A percentile compares a stretch with the other conserved stretches of the same genome.
Conservation (phyloP, 2,329 filamentous ascomycete species). For the Zasmidium citrigriseum region DNA sequence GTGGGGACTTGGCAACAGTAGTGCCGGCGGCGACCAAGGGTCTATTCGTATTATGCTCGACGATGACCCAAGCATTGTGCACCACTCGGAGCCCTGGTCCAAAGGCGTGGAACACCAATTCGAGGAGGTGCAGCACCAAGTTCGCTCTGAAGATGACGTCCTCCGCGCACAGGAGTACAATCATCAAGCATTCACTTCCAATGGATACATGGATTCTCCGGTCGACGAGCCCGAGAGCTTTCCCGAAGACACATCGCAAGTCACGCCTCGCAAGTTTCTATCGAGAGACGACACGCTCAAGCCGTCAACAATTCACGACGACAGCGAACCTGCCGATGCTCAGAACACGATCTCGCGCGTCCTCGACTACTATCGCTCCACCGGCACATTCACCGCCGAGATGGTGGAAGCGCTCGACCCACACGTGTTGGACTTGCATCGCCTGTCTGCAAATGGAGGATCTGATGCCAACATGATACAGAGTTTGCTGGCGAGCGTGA, state of each 20-base stretch:
- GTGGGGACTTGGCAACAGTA: slow-evolving; percentile 27
- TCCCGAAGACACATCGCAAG: slow-evolving; percentile 23
- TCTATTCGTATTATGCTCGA: slow-evolving; percentile 40
- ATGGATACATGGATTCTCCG: slow-evolving; percentile 28
- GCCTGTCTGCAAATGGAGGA: slow-evolving; percentile 34
- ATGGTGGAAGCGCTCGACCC: slow-evolving; percentile 36
- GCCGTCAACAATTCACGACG: slow-evolving; percentile 15
- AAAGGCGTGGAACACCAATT: slow-evolving; percentile 21
- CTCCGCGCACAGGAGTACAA: slow-evolving; percentile 23
- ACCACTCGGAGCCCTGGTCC: slow-evolving; percentile 24
- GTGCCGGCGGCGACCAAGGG: slow-evolving; percentile 28
- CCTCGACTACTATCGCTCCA: slow-evolving; percentile 33
- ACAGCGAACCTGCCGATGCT: slow-evolving; percentile 13
- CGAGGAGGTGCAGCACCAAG: slow-evolving; percentile 13
- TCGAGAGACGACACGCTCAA: slow-evolving; percentile 28
- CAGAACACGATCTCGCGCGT: slow-evolving; percentile 20
- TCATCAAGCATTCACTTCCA: slow-evolving; percentile 23
- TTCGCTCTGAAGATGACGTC: slow-evolving; percentile 14
- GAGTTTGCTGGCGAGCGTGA: slow-evolving; percentile 36
- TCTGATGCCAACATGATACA: slow-evolving; percentile 38
- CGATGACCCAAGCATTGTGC: slow-evolving; percentile 24
- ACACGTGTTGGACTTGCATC: slow-evolving; percentile 33
- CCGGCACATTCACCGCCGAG: slow-evolving; percentile 33
- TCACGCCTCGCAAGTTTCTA: slow-evolving; percentile 29
- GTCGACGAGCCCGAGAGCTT: slow-evolving; percentile 16